phyloP scores from a whole-genome alignment of 345 rosid genomes.

The Syzygium aqueum region DNA sequence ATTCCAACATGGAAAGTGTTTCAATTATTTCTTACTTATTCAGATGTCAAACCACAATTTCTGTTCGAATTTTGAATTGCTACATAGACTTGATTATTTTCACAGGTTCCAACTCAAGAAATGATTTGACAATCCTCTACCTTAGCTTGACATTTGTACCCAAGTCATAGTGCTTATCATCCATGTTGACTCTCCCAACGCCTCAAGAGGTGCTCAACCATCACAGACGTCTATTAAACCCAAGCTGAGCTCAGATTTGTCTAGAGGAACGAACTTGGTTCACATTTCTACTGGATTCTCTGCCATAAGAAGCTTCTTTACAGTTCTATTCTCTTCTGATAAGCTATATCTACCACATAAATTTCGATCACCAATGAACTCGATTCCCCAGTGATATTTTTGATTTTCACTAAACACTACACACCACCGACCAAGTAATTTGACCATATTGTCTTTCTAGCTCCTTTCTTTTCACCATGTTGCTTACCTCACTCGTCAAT shows the following conservation, averaged over 20 bases:
- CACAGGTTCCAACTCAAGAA: neutral
- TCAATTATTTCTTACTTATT: neutral
- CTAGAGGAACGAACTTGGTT: neutral
- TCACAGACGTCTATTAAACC: neutral
- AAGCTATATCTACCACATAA: neutral
- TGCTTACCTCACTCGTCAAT: neutral
- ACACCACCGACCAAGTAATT: neutral
- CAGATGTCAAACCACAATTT: neutral
- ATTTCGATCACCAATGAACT: neutral
- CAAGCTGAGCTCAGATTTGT: neutral
- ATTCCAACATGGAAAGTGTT: neutral
- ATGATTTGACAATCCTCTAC: neutral
- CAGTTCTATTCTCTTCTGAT: neutral
- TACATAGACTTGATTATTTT: neutral
- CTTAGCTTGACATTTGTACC: neutral
- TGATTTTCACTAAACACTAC: neutral
- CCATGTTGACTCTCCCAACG: neutral
- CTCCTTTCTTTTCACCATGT: neutral
- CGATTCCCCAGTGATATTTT: neutral
- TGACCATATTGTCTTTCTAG: neutral
- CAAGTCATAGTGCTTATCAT: neutral
- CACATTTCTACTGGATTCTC: neutral
- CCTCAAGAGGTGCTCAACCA: neutral
- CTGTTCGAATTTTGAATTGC: neutral
- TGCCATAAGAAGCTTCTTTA: neutral